Conservation (phyloP, 257 asterid genomes). For the Galeopsis tetrahit region DNA sequence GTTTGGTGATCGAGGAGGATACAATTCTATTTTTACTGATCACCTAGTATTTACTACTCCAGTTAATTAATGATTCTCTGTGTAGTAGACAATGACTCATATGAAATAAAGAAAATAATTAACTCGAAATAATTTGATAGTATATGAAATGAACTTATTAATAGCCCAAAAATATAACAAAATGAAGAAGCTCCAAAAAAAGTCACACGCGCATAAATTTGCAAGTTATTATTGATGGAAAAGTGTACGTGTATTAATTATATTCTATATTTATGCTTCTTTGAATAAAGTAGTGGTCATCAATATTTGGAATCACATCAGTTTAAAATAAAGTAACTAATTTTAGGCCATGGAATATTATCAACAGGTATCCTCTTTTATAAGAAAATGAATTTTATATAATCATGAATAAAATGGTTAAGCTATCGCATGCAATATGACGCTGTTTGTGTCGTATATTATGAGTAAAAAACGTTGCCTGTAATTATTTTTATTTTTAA, state of each 20-base stretch:
- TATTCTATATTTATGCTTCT: conserved; percentile 10
- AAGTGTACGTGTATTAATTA: background rate
- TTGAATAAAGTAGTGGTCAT: conserved; percentile 17
- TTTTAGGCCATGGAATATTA: conserved; percentile 18
- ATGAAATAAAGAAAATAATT: too few relatives aligned
- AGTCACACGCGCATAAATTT: background rate
- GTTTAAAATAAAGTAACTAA: conserved; percentile 8
- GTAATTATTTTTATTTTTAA: background rate
- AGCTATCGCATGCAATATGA: conserved; percentile 28
- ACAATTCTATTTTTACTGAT: too few relatives aligned
- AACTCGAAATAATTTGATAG: too few relatives aligned
- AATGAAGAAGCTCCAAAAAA: background rate
- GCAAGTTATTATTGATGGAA: background rate
- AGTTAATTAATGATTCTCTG: too few relatives aligned
- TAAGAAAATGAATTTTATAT: background rate
- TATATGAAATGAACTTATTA: too few relatives aligned
- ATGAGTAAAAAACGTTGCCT: background rate
- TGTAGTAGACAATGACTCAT: too few relatives aligned
- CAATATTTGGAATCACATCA: conserved; percentile 24
- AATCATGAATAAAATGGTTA: background rate
- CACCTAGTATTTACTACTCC: too few relatives aligned
- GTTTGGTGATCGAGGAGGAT: too few relatives aligned
- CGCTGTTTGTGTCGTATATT: conserved; percentile 1
- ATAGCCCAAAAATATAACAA: background rate
- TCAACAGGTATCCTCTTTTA: background rate